Evolutionary conservation across 176 grass and related monocot species (phyloP).

Genomic region (Saccharum officinarum): DNA sequence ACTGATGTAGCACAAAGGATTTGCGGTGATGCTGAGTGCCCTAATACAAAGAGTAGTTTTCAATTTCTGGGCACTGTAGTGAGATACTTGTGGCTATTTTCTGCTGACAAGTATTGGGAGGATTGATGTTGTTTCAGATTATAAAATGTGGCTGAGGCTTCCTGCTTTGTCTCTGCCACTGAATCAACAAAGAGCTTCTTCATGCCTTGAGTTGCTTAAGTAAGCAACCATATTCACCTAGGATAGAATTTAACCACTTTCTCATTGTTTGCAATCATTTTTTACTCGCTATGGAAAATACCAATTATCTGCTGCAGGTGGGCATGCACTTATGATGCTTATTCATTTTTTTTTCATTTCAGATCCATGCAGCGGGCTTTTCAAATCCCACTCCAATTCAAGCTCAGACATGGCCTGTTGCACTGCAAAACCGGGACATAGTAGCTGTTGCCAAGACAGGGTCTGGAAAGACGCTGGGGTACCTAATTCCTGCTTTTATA

Average conservation of each 20-base stretch:
- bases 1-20: conserved; percentile 39
- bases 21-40: conserved; percentile 41
- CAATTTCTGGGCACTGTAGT: conserved; percentile 54
- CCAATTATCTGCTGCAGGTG: not conserved
- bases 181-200: conserved; percentile 66
- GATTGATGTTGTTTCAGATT: conserved; percentile 75
- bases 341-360: conserved; percentile 30
- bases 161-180: conserved; percentile 86
- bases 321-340: conserved; percentile 20
- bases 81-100: conserved; percentile 64
- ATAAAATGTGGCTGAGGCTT: conserved; percentile 74
- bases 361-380: conserved; percentile 87
- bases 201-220: conserved; percentile 80
- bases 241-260: conserved; percentile 58
- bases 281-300: not conserved
- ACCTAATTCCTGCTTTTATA: conserved; percentile 98
- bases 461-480: conserved; percentile 94
- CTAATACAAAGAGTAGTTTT: conserved; percentile 47
- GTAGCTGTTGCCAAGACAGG: conserved; percentile 98
- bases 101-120: conserved; percentile 71
- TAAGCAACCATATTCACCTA: conserved; percentile 87
- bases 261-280: conserved; percentile 9
- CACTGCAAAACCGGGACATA: conserved; percentile 85
- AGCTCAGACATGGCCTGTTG: conserved; percentile 97
- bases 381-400: conserved; percentile 89